Evolutionary conservation across 2,329 filamentous ascomycete genomes (phyloP), one percentile per base, ranked within the genome.

Genomic region (Penicillium occitanis): DNA sequence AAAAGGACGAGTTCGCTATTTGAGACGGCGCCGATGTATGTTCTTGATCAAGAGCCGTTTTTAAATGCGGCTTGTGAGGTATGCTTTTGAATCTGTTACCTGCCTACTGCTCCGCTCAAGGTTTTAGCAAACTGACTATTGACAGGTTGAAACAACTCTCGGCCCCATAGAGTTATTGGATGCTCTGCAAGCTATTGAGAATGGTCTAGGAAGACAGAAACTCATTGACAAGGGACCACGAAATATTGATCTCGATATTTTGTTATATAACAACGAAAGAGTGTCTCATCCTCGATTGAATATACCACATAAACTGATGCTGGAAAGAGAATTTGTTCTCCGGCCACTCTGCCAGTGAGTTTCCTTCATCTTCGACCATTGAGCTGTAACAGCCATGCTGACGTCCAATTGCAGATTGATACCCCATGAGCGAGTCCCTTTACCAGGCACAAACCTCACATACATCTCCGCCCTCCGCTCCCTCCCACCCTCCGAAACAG

Each of bases 21-120:
- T 86, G 93, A 98, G 81, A 99, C 94, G 3, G 88, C 92, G 72
- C 92, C 95, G 25, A 99, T 99, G 95, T 99, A 99, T 78, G 91
- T 97, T 69, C 82, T 91, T 69, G 90, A 97, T 69, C 95, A 99
- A 77, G 88, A 89, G 69, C 86, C 87, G 35, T 99, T 99, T 75
- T 82, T 97, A 58, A 99, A 99, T 75, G 95, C 93, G 22, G 93
- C 89, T 66, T 97, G 92, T 77, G 91, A 96, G 88, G 93, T 96
- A 77, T 76, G 87, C 82, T 59, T 35, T 5, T 17, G 19, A 7
- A 35, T 57, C 8, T 55, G 58, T 44, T 58, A 22, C 19, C 37
- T 63, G 64, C 64, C 67, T 33, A 33, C 7, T 7, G 2, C 30
- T 33, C 7, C 30, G 7, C 30, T 33, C 68, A 50, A 30, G 17